These are phyloP conservation scores for Sporothrix protearum DNA, from an alignment of 2,329 filamentous ascomycete genomes.

Conservation along the genomic window DNA sequence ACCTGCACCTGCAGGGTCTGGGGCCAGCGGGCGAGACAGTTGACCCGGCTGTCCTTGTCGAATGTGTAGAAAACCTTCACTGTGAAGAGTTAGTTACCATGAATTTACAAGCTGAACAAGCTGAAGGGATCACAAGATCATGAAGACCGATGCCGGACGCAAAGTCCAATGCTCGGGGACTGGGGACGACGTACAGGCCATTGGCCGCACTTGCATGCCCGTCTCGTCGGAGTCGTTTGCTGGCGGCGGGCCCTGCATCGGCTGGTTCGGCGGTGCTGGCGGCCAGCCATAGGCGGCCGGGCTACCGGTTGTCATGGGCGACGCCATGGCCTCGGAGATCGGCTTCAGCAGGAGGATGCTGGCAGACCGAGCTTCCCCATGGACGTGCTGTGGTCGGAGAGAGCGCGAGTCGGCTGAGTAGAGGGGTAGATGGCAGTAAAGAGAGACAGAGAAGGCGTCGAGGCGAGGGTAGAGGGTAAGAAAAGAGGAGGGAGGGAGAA, in stretches of 20 bases:
- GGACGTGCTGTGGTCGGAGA: conserved; percentile 5
- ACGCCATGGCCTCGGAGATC: conserved; percentile 27
- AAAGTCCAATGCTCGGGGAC: background rate
- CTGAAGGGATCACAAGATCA: background rate
- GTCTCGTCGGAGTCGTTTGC: conserved; percentile 31
- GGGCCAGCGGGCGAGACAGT: conserved; percentile 83
- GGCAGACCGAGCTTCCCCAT: conserved; percentile 8
- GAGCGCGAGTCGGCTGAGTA: background rate
- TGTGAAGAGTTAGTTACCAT: conserved; percentile 39
- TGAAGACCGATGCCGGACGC: no score
- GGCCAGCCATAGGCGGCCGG: conserved; percentile 21
- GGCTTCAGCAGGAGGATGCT: background rate
- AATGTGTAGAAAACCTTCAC: conserved; percentile 98
- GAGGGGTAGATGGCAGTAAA: background rate
- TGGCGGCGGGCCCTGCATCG: conserved; percentile 1
- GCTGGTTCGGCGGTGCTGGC: conserved; percentile 16
- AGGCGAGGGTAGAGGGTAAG: background rate
- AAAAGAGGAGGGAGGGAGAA: background rate
- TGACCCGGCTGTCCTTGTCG: conserved; percentile 80
- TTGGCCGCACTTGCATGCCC: conserved; percentile 35
- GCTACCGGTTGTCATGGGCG: conserved; percentile 27
- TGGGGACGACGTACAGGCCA: conserved; percentile 35
- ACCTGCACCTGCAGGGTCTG: conserved; percentile 77
- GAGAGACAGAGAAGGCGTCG: background rate
- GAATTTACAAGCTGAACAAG: no score